Percentiles rank a stretch among this genome's conserved stretches.
These are phyloP conservation scores for Podaxis rugospora DNA, from an alignment of 768 basidiomycete species.

Conservation along the genomic window DNA sequence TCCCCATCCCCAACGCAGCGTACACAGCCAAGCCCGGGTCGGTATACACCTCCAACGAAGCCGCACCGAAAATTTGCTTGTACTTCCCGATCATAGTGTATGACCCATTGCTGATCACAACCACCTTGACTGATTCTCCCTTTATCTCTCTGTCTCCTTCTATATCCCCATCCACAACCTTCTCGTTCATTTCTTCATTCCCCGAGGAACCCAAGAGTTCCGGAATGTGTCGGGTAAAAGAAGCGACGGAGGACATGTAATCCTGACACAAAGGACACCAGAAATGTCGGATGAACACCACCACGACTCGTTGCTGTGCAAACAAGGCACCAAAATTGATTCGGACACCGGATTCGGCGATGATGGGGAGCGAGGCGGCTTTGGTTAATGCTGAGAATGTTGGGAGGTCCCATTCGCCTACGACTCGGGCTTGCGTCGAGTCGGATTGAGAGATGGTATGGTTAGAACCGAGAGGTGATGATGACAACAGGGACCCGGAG, in stretches of 20 bases:
- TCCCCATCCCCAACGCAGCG: constrained; percentile 58
- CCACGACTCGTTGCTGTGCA: constrained; percentile 48
- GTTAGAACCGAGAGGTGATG: constrained; percentile 3
- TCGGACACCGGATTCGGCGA: constrained; percentile 62
- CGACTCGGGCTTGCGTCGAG: background rate
- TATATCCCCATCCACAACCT: constrained; percentile 1
- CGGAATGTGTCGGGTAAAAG: constrained; percentile 31
- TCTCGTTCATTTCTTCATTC: constrained; percentile 16
- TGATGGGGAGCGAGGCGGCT: constrained; percentile 60
- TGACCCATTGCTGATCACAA: constrained; percentile 79
- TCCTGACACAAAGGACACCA: constrained; percentile 88
- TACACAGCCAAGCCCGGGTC: constrained; percentile 73
- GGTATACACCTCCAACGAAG: constrained; percentile 70
- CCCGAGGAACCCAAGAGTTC: background rate
- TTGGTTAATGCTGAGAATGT: constrained; percentile 50
- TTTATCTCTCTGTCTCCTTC: constrained; percentile 5
- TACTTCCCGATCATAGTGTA: constrained; percentile 75
- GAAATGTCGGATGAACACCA: constrained; percentile 87
- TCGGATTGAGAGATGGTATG: background rate
- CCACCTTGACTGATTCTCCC: constrained; percentile 44
- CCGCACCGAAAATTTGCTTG: constrained; percentile 57
- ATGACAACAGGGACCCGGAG: background rate
- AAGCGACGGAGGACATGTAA: constrained; percentile 68
- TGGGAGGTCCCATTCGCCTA: constrained; percentile 47
- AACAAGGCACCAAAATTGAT: constrained; percentile 70